Evolutionary conservation across 306 rosid species (phyloP), one percentile per base, ranked within the genome.

Genomic region (Quercus bicolor): DNA sequence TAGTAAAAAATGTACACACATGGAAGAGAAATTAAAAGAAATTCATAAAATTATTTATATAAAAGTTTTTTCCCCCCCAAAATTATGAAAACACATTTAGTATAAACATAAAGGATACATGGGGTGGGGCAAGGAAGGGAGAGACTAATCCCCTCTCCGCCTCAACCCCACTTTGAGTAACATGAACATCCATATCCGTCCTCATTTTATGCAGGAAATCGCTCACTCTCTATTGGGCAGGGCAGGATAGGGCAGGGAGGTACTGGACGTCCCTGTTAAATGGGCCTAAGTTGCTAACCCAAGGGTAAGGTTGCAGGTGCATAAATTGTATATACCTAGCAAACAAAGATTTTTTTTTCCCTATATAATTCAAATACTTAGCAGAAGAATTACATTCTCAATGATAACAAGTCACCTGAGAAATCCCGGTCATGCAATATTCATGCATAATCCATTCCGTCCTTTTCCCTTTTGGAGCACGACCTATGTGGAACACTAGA

Each of bases 391-490:
- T 48, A 11, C 40, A 3, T 23, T 23, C 26, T 37, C 18, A 53
- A 23, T 57, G 34, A 60, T 69, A 29, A 80, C 37, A 71, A 80
- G 23, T 84, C 76, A 90, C 98, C 94, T 91, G 99, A 56, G 96
- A 81, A 80, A 84, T 91, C 73, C 87, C 96, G 13, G 59, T 84
- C 80, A 88, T 56, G 85, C 92, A 89, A 68, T 95, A 95, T 73
- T 95, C 98, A 5, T 95, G 98, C 98, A 95, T 88, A 45, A 95
- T 92, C 98, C 98, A 95, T 81, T 92, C 98, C 5, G 98, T 95
- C 54, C 98, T 87, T 69, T 95, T 98, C 20, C 97, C 98, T 85
- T 87, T 95, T 0, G 98, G 98, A 8, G 98, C 98, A 64, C 98
- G 98, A 2, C 98, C 98, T 6, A 83, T 45, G 77, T 95, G 98